Percentiles rank a stretch among this genome's conserved stretches.
phyloP scores from a whole-genome alignment of 2,329 filamentous ascomycete species.

The Stagonosporopsis cucurbitacearum region DNA sequence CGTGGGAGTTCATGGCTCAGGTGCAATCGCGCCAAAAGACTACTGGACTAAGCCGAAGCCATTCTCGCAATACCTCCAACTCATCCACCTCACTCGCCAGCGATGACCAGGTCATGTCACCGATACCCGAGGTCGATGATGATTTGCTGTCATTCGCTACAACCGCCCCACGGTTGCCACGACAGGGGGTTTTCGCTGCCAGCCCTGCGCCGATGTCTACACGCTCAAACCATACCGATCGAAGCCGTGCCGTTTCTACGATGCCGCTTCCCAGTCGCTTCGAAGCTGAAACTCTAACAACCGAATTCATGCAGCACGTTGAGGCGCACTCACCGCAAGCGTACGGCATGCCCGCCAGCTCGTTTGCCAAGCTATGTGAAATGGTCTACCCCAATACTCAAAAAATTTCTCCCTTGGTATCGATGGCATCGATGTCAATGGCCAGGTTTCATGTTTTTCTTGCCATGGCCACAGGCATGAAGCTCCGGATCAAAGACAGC shows the following conservation, averaged over 20 bases:
- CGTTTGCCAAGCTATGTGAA: conserved; percentile 42
- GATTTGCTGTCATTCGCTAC: conserved; percentile 38
- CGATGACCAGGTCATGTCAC: conserved; percentile 39
- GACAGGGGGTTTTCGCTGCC: conserved; percentile 42
- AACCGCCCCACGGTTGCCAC: conserved; percentile 33
- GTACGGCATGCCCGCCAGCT: conserved; percentile 33
- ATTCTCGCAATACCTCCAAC: conserved; percentile 43
- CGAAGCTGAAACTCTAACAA: conserved; percentile 46
- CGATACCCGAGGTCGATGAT: conserved; percentile 39
- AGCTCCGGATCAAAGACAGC: conserved; percentile 39
- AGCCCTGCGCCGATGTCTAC: conserved; percentile 36
- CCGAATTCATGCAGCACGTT: conserved; percentile 42
- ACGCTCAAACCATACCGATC: conserved; percentile 40
- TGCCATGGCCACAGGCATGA: conserved; percentile 48
- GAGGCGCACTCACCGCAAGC: conserved; percentile 33
- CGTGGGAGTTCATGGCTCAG: conserved; percentile 47
- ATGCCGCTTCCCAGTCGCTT: conserved; percentile 44
- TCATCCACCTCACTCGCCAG: conserved; percentile 40
- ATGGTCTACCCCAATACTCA: conserved; percentile 42
- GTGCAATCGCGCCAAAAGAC: conserved; percentile 7
- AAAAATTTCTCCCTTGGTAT: conserved; percentile 24
- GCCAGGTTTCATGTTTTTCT: conserved; percentile 47
- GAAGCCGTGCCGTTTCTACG: conserved; percentile 41
- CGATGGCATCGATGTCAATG: conserved; percentile 38
- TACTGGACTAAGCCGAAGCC: conserved; percentile 32